Evolutionary conservation across 768 basidiomycete genomes (phyloP).

Genomic region (Cyathus striatus): DNA sequence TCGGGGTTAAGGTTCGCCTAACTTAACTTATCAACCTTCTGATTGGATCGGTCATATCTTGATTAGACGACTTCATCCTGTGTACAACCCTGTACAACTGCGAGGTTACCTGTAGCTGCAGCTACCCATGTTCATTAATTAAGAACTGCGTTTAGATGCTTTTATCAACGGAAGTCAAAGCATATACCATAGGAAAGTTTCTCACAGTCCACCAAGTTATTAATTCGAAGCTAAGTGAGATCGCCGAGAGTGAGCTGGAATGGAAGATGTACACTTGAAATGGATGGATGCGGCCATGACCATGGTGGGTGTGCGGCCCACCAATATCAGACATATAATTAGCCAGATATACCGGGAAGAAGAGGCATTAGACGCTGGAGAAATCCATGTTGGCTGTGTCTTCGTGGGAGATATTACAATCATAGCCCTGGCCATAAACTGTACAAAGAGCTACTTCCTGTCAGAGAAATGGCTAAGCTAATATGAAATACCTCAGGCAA

Average conservation of each 20-base stretch:
- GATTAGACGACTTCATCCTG: too few relatives aligned
- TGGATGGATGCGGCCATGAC: conserved; percentile 85
- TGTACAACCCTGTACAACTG: too few relatives aligned
- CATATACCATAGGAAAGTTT: too few relatives aligned
- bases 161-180: too few relatives aligned
- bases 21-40: too few relatives aligned
- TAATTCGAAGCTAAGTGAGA: too few relatives aligned
- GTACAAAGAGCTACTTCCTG: conserved; percentile 81
- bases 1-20: neutral
- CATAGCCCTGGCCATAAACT: conserved; percentile 85
- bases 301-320: conserved; percentile 53
- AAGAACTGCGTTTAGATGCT: too few relatives aligned
- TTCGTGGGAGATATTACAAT: conserved; percentile 76
- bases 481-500: conserved; percentile 72
- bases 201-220: too few relatives aligned
- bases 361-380: conserved; percentile 77
- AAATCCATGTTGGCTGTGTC: conserved; percentile 96
- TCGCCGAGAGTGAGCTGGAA: too few relatives aligned
- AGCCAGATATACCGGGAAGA: conserved; percentile 47
- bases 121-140: too few relatives aligned
- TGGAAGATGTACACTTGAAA: conserved; percentile 25
- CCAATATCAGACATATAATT: conserved; percentile 7
- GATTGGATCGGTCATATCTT: too few relatives aligned
- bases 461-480: neutral
- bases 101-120: too few relatives aligned